Base-by-base conservation (phyloP, 768 basidiomycete species). In the Gelatoporia subvermispora region DNA sequence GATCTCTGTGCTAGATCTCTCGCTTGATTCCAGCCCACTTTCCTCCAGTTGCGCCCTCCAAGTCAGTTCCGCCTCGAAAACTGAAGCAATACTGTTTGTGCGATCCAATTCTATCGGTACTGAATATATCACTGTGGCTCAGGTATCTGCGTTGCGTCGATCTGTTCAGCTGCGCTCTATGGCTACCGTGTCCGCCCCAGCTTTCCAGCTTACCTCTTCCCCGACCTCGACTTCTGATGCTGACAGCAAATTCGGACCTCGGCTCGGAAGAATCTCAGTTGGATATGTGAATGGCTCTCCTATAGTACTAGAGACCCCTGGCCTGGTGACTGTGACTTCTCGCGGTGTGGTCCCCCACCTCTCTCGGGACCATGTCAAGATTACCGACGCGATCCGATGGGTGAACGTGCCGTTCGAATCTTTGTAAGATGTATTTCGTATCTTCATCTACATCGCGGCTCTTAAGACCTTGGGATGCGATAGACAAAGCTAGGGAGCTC, bases 271-370 rank as follows among this genome's bases (percentile, higher is more conserved):
- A 17, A 31, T 49, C 2, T 13, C 34, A 3, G 18, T 49, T 10
- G 18, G 42, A 5, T 41, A 41, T 13, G 34, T 17, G 10, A 41
- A 42, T 37, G 48, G 34, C n/a, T 9, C 25, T 25, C 8, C 40
- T 2, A 8, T 49, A 15, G 35, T 11, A 18, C 35, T 49, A 13
- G 58, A 66, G 25, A 90, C 88, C 0, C 89, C 89, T 0, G 76
- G 73, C 2, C 50, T 86, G 39, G 60, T 88, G 21, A 72, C 81
- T 0, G 63, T 74, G 3, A 88, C 88, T 3, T 84, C 84, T 37
- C 80, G 89, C 13, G 89, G 89, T 0, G 71, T 84, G 22, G 71
- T 92, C 0, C 84, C 84, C 0, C 89, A 92, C 63, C 68, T 91
- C 4, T 82, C 85, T 7, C 68, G 78, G 38, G 87, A 88, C 57